Conservation (phyloP, 495 filamentous ascomycete genomes). For the Penicillium coprophilum region DNA sequence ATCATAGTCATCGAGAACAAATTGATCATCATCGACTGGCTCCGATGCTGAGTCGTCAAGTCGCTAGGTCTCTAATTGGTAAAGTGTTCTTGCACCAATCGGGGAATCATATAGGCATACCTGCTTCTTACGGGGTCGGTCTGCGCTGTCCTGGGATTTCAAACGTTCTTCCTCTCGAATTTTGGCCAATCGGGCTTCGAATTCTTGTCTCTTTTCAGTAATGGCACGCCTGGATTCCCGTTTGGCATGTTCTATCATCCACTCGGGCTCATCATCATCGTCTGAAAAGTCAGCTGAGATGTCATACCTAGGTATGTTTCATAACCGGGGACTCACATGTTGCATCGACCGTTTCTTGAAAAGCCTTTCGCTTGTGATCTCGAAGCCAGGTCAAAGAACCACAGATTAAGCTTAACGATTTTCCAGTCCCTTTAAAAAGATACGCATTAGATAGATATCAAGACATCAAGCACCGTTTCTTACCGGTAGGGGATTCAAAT, state of each 20-base stretch:
- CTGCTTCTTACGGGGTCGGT: constrained; percentile 51
- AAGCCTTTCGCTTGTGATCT: constrained; percentile 68
- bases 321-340: constrained; percentile 26
- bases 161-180: constrained; percentile 68
- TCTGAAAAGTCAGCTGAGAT: constrained; percentile 21
- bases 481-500: constrained; percentile 89
- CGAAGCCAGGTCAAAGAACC: constrained; percentile 91
- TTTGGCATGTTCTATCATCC: constrained; percentile 78
- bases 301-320: constrained; percentile 3
- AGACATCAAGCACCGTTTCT: constrained; percentile 14
- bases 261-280: constrained; percentile 79
- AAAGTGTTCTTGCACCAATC: neutral
- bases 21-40: constrained; percentile 64
- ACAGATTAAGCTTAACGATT: constrained; percentile 95
- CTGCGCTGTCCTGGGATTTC: constrained; percentile 49
- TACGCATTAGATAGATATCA: constrained; percentile 15
- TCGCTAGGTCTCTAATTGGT: constrained; percentile 31
- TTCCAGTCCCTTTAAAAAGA: constrained; percentile 58
- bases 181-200: constrained; percentile 67
- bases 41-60: constrained; percentile 27
- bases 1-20: constrained; percentile 76
- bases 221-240: constrained; percentile 66
- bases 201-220: constrained; percentile 61
- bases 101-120: constrained; percentile 32
- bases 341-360: constrained; percentile 53